These are phyloP conservation scores for Mallotus nudiflorus DNA, from an alignment of 345 rosid species.

Conservation along the genomic window DNA sequence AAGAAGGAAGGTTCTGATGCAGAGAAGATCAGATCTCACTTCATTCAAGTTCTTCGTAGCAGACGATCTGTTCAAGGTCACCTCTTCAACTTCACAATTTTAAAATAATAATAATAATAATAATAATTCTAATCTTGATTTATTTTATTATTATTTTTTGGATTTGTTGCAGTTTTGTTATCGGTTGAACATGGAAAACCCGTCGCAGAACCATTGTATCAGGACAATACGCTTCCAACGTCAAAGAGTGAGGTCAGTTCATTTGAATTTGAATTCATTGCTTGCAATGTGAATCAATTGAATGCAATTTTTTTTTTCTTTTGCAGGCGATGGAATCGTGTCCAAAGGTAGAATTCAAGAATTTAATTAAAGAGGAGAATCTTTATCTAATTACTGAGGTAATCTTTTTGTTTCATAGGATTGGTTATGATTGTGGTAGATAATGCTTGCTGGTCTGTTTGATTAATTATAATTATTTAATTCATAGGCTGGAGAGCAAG, in stretches of 20 bases:
- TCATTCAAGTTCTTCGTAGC: slow-evolving; percentile 50
- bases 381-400: slow-evolving; percentile 78
- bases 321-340: slow-evolving; percentile 71
- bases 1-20: slow-evolving; percentile 9
- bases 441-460: not conserved
- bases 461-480: not conserved
- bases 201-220: slow-evolving; percentile 57
- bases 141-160: not conserved
- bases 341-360: slow-evolving; percentile 49
- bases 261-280: no score
- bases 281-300: no score
- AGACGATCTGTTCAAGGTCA: slow-evolving; percentile 55
- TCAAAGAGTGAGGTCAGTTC: slow-evolving; percentile 41
- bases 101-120: no score
- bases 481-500: slow-evolving; percentile 68
- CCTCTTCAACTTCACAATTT: not conserved
- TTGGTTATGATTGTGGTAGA: not conserved
- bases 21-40: slow-evolving; percentile 49
- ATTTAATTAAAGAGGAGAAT: slow-evolving; percentile 67
- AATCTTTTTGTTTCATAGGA: not conserved
- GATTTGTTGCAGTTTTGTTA: slow-evolving; percentile 45
- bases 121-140: no score
- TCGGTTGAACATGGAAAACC: slow-evolving; percentile 53
- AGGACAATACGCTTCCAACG: slow-evolving; percentile 43
- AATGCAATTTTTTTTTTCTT: not conserved